These are phyloP conservation scores for Coemansia sp. DNA, from an alignment of 192 early-diverging fungal species.

Conservation along the genomic window DNA sequence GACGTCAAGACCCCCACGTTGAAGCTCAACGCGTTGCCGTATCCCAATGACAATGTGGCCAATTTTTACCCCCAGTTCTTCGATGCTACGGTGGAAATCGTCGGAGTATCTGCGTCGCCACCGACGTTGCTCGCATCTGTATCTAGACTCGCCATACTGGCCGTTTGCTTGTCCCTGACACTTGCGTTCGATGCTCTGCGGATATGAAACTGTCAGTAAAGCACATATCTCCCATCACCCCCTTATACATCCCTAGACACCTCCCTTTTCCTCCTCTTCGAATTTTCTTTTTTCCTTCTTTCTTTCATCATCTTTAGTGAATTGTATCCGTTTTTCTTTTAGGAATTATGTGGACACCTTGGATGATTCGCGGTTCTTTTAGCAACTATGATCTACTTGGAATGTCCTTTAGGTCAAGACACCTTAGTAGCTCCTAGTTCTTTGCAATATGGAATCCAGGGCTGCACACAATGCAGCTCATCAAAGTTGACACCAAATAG, in stretches of 20 bases:
- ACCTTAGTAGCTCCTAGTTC: no score
- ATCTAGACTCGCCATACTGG: neutral
- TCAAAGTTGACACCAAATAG: neutral
- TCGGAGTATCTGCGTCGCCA: conserved; percentile 4
- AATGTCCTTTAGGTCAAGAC: neutral
- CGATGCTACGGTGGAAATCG: conserved; percentile 30
- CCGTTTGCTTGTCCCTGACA: conserved; percentile 5
- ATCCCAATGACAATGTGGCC: conserved; percentile 21
- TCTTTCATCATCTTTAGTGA: conserved; percentile 4
- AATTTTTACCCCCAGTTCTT: conserved; percentile 52
- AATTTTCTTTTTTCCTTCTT: neutral
- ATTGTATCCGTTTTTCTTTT: conserved; percentile 3
- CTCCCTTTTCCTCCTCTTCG: neutral
- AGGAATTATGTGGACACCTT: neutral
- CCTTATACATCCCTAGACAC: conserved; percentile 6
- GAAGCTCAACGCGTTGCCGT: conserved; percentile 43
- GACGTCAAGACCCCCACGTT: conserved; percentile 40
- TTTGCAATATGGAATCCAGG: neutral
- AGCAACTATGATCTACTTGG: neutral
- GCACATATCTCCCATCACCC: neutral
- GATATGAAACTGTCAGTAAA: conserved; percentile 12
- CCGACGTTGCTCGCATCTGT: neutral
- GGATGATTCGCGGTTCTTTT: neutral
- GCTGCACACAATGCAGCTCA: neutral
- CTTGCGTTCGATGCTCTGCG: conserved; percentile 12